Evolutionary conservation across 371 early-diverging fungal species (phyloP).

Genomic region (Capniomyces stellatus): DNA sequence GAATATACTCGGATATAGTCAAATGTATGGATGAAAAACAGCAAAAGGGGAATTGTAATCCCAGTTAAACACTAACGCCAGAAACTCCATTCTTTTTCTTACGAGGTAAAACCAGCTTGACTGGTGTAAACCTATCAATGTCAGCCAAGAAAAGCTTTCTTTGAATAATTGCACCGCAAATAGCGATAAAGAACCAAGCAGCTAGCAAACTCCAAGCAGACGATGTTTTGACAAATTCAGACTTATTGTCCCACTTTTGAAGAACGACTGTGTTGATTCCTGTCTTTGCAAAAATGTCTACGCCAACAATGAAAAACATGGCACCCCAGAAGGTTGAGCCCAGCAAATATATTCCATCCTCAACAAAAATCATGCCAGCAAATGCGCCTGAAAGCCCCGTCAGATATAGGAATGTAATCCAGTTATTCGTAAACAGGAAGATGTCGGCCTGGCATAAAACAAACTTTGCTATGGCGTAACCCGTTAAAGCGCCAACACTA

Average conservation of each 20-base stretch:
- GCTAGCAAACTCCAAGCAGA: background rate
- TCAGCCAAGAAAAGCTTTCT: background rate
- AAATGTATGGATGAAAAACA: background rate
- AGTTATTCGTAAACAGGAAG: background rate
- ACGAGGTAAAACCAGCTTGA: background rate
- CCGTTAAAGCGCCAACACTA: background rate
- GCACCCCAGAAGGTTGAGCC: slow-evolving; percentile 5
- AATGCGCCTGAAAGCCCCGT: background rate
- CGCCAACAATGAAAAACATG: background rate
- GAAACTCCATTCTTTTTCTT: background rate
- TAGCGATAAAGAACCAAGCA: background rate
- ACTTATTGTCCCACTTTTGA: background rate
- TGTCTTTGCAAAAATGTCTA: slow-evolving; percentile 2
- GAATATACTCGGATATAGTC: background rate
- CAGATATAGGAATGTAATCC: background rate
- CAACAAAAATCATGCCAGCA: background rate
- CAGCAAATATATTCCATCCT: background rate
- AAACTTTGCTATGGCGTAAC: background rate
- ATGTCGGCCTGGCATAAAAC: background rate
- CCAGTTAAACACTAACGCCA: too few species aligned
- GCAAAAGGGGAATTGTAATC: background rate
- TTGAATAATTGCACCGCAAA: background rate
- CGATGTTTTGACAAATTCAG: background rate
- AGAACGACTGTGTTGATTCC: background rate
- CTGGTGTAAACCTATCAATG: background rate